phyloP scores from a whole-genome alignment of 768 basidiomycete species.

The Galerina sulciceps region DNA sequence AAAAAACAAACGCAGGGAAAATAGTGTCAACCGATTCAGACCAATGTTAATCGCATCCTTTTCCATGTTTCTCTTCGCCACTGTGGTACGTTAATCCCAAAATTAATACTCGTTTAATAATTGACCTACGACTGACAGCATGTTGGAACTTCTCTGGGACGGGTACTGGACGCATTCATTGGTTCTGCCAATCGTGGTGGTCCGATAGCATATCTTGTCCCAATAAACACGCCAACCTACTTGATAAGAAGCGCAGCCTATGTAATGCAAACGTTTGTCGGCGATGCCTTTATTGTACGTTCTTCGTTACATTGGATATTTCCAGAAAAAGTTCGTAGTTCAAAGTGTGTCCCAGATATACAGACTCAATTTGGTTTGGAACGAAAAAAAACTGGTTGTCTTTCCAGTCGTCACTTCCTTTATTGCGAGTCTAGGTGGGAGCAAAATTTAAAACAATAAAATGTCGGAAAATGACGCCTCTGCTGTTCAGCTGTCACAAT shows the following conservation, averaged over 20 bases:
- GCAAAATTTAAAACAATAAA: neutral
- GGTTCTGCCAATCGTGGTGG: neutral
- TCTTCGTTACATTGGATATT: neutral
- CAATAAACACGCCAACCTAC: constrained; percentile 4
- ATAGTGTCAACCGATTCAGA: constrained; percentile 1
- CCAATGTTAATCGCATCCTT: constrained; percentile 11
- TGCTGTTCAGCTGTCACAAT: constrained; percentile 12
- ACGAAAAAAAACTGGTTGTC: constrained; percentile 2
- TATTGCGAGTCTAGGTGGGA: constrained; percentile 12
- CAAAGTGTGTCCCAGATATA: constrained; percentile 2
- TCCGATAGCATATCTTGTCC: neutral
- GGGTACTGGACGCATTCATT: constrained; percentile 12
- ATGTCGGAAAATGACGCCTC: neutral
- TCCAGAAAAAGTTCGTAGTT: neutral
- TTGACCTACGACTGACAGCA: too few species aligned
- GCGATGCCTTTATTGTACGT: constrained; percentile 16
- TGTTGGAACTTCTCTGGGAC: constrained; percentile 3
- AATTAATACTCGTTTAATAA: too few species aligned
- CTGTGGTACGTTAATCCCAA: neutral
- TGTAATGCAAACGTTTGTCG: constrained; percentile 12
- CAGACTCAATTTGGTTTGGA: constrained; percentile 12
- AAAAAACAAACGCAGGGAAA: neutral
- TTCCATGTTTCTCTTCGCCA: constrained; percentile 11
- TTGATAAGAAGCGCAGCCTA: constrained; percentile 9
- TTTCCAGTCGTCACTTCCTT: constrained; percentile 7